Evolutionary conservation across 2,329 filamentous ascomycete genomes (phyloP).

Genomic region (Onygena corvina): DNA sequence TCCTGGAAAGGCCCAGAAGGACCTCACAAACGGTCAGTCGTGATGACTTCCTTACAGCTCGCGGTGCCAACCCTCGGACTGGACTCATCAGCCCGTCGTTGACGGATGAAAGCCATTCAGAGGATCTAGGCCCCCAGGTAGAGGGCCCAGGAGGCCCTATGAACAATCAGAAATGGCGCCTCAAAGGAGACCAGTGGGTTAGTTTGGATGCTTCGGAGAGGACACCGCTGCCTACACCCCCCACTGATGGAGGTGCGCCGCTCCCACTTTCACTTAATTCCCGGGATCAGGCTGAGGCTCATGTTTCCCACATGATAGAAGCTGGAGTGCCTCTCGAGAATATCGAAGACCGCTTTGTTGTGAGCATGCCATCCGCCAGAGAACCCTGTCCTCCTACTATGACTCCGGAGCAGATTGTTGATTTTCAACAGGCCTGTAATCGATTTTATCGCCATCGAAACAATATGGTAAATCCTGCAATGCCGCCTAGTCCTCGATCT

Average conservation of each 20-base stretch:
- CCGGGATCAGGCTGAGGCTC: conserved; percentile 10
- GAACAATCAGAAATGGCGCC: conserved; percentile 22
- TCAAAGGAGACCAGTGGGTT: conserved; percentile 28
- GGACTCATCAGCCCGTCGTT: conserved; percentile 28
- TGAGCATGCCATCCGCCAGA: conserved; percentile 34
- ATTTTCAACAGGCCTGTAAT: conserved; percentile 31
- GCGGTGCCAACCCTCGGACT: conserved; percentile 27
- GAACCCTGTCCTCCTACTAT: conserved; percentile 32
- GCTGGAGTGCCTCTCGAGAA: conserved; percentile 24
- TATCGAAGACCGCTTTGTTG: conserved; percentile 33
- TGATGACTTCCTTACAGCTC: conserved; percentile 26
- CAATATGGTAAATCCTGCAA: conserved; percentile 24
- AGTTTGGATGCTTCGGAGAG: conserved; percentile 22
- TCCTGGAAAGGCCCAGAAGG: not conserved
- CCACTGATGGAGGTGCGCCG: conserved; percentile 2
- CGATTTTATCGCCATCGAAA: conserved; percentile 22
- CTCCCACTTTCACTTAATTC: not conserved
- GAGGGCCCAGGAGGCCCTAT: conserved; percentile 13
- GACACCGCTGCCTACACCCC: conserved; percentile 16
- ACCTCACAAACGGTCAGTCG: conserved; percentile 15
- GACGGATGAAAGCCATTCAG: conserved; percentile 18
- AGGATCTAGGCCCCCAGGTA: conserved; percentile 15
- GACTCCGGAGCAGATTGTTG: conserved; percentile 28
- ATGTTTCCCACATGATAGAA: conserved; percentile 20
- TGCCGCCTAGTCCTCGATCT: conserved; percentile 24